A percentile compares a stretch with the other conserved stretches of the same genome.
Evolutionary conservation across 176 grass and related monocot genomes (phyloP).

Genomic region (Triticum turgidum): DNA sequence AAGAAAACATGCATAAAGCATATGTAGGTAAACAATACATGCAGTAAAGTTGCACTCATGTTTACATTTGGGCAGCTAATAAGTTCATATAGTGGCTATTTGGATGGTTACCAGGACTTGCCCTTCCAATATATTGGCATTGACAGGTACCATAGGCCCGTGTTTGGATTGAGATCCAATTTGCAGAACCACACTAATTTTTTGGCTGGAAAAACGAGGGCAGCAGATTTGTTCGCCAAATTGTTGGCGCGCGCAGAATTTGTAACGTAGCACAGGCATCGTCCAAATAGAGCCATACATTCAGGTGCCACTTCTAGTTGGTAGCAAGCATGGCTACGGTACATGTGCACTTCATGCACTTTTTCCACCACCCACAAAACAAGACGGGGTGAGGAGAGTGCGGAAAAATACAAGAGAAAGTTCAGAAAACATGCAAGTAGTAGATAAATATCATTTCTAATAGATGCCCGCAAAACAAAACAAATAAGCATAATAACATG

Average conservation of each 20-base stretch:
- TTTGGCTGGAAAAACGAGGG: background rate
- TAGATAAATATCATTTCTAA: background rate
- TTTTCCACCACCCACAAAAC: constrained; percentile 1
- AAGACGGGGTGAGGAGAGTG: constrained; percentile 6
- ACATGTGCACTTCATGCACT: background rate
- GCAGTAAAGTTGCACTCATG: background rate
- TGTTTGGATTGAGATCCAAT: background rate
- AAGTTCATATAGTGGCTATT: background rate
- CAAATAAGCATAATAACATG: background rate
- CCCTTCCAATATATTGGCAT: background rate
- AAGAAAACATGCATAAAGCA: background rate
- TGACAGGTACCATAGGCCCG: background rate
- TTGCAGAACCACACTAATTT: background rate
- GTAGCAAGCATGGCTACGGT: background rate
- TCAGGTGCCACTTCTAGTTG: background rate
- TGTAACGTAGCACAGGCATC: background rate
- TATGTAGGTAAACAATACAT: constrained; percentile 1
- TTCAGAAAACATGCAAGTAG: background rate
- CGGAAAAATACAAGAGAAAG: background rate
- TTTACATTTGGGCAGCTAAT: constrained; percentile 13
- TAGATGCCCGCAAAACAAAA: background rate
- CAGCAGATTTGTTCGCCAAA: background rate
- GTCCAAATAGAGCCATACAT: background rate
- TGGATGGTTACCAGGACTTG: background rate
- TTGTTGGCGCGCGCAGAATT: background rate